Base-by-base conservation (phyloP, 2,329 filamentous ascomycete genomes). In the Trichoderma lentiforme region DNA sequence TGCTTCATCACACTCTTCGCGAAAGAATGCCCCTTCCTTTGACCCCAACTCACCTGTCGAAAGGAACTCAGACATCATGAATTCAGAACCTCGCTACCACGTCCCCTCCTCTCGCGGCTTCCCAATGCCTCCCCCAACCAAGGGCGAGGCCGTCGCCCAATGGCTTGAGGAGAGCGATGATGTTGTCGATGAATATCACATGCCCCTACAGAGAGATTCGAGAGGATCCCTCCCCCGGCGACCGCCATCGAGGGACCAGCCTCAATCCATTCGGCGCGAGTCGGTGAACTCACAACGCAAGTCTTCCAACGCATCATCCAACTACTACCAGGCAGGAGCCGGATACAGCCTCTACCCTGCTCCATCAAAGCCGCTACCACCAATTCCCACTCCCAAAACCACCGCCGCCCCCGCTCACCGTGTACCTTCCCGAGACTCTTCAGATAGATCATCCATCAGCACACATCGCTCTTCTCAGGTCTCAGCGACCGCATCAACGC, bases 301-400 rank as follows among this genome's bases (percentile, higher is more conserved):
- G 32, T 32, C 71, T 14, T 73, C 72, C 39, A 73, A 67, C 43
- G 64, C 72, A 24, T 73, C 72, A 62, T 73, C 72, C 66, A 63
- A 53, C 36, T 70, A 58, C 58, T 72, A 73, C 51, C 34, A 58
- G 26, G 61, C 72, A 12, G 72, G 34, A 24, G 61, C 72, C 2
- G 72, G 34, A 24, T 73, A 73, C 56, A 75, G 72, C 57, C 71
- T 73, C 6, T 73, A 73, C 56, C 74, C 74, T 24, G 73, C 74
- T 26, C 74, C 74, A 3, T 73, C 72, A 12, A 76, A 76, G 62
- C 74, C 74, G 4, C 56, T 76, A 2, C 74, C 74, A 11, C 68
- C 74, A 14, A 56, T 76, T 11, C 74, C 74, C 21, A 71, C 63
- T 21, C 71, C 71, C 11, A 73, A 58, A 32, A 15, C 66, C 15